phyloP scores from a whole-genome alignment of 1,139 yeast genomes.

The Pneumocystis sp. region DNA sequence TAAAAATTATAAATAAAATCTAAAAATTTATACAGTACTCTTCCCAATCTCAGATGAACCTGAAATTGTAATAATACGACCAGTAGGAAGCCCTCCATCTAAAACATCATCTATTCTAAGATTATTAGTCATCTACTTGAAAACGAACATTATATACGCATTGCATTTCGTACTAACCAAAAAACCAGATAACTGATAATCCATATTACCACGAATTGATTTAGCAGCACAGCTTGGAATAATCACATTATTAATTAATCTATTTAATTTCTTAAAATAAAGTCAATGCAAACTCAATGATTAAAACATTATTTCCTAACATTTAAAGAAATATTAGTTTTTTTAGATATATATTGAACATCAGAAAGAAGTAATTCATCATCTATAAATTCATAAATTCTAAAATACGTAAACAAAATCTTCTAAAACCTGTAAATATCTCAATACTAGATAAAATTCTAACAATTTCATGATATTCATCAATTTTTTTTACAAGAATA shows the following conservation, averaged over 20 bases:
- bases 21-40: neutral
- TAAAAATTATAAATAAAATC: neutral
- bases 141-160: neutral
- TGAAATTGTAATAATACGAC: neutral
- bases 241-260: neutral
- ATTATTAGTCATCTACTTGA: neutral
- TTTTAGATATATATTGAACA: neutral
- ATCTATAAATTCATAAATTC: neutral
- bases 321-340: neutral
- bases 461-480: neutral
- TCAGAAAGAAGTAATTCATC: neutral
- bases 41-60: neutral
- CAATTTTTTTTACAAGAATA: neutral
- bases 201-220: neutral
- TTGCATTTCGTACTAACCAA: neutral
- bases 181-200: neutral
- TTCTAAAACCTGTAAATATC: neutral
- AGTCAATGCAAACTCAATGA: neutral
- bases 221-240: neutral
- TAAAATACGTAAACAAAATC: neutral
- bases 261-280: neutral
- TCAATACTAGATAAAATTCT: neutral
- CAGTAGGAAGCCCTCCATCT: neutral
- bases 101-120: neutral
- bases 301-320: neutral